Evolutionary conservation across 805 yeast species (phyloP).

Genomic region (Suhomyces vadensis): DNA sequence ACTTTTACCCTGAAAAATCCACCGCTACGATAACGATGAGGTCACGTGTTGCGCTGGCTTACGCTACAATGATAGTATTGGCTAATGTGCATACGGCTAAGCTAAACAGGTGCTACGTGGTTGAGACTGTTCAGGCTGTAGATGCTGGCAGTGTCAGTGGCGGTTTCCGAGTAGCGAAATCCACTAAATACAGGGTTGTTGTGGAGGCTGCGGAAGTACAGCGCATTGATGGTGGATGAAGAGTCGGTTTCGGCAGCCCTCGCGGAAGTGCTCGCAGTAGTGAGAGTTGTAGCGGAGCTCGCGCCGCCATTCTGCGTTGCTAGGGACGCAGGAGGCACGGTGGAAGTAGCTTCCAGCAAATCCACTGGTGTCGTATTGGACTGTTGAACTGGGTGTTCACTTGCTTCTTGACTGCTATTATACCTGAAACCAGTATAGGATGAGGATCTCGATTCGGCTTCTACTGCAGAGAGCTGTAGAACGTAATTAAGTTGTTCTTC

Average conservation of each 20-base stretch:
- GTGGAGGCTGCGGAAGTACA: conserved; percentile 4
- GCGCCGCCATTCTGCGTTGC: too few relatives aligned
- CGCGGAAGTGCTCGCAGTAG: not conserved
- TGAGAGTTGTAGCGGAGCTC: too few relatives aligned
- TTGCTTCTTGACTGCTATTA: too few relatives aligned
- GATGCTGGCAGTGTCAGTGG: not conserved
- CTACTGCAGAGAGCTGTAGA: conserved; percentile 1
- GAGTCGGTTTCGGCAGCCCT: not conserved
- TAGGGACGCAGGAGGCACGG: too few relatives aligned
- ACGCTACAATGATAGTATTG: not conserved
- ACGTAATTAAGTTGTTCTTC: conserved; percentile 7
- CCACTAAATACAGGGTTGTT: conserved; percentile 2
- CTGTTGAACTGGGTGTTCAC: too few relatives aligned
- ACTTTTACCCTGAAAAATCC: not conserved
- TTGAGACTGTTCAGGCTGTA: conserved; percentile 3
- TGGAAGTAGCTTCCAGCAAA: not conserved
- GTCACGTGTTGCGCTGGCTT: not conserved
- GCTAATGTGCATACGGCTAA: too few relatives aligned
- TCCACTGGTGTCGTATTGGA: not conserved
- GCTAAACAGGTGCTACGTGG: conserved; percentile 4
- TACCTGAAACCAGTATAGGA: conserved; percentile 1
- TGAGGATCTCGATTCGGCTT: not conserved
- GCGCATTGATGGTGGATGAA: not conserved
- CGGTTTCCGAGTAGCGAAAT: conserved; percentile 8
- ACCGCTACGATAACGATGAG: not conserved